Evolutionary conservation across 805 yeast species (phyloP), one percentile per base, ranked within the genome.

Genomic region (Cyberlindnera mycetangii): DNA sequence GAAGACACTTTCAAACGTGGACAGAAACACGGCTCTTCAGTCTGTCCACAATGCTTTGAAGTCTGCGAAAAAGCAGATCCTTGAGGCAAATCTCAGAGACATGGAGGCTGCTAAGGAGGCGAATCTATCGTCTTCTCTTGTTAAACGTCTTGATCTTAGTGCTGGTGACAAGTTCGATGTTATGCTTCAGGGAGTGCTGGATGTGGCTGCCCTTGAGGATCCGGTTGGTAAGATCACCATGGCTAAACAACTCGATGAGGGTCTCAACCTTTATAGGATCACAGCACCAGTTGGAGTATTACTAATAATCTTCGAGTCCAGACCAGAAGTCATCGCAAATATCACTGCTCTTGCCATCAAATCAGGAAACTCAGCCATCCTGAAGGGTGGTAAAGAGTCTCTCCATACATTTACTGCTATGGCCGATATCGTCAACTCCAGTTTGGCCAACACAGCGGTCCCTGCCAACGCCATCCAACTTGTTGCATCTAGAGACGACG

Each of bases 301-400:
- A 36, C 71, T 93, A 49, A 89, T 93, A 37, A 95, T 93, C 44
- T 93, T 93, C 64, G 99, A 93, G 67, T 81, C 96, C 24, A 78
- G 99, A 59, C 99, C 99, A 31, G 99, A 93, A 64, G 99, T 93
- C 10, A 93, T 93, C 70, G 99, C 99, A 43, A 95, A 93, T 62
- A 93, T 93, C 59, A 85, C 97, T 12, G 93, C 99, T 0, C 73
- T 93, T 57, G 96, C 98, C 16, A 83, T 93, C 62, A 93, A 95
- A 65, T 89, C 97, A 2, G 98, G 97, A 38, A 93, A 93, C 62
- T 86, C 97, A 8, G 99, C 97, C 40, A 93, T 93, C 45, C 74
- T 93, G 60, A 93, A 93, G 67, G 99, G 99, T 55, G 99, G 99
- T 47, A 92, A 89, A 64, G 99, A 93, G 66, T 85, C 95, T 7